These are phyloP conservation scores for Eimeria falciformis DNA, from an alignment of 169 alveolate species.

Conservation along the genomic window DNA sequence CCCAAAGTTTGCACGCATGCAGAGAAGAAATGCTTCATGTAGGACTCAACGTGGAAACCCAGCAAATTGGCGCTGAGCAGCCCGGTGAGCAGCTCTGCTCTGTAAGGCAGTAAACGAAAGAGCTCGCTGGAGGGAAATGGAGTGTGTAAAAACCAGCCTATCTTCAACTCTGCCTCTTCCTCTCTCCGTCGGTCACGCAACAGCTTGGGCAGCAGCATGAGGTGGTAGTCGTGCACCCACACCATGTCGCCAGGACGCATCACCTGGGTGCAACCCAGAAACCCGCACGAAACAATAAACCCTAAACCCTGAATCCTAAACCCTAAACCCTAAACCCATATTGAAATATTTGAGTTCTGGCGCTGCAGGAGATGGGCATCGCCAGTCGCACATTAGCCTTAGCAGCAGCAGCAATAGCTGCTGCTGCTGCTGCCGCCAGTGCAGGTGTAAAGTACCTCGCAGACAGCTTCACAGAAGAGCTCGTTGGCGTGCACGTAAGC, in stretches of 20 bases:
- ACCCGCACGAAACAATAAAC: too few relatives aligned
- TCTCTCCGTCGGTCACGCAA: conserved; percentile 87
- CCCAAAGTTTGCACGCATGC: conserved; percentile 92
- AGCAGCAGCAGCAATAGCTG: background rate
- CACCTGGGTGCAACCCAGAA: conserved; percentile 16
- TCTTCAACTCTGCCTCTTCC: background rate
- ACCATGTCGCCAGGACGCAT: conserved; percentile 38
- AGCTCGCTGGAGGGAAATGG: conserved; percentile 95
- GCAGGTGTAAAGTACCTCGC: conserved; percentile 1
- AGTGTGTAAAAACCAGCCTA: conserved; percentile 93
- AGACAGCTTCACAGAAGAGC: conserved; percentile 77
- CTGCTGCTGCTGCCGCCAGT: background rate
- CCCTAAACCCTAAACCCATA: too few relatives aligned
- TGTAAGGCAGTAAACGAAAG: conserved; percentile 89
- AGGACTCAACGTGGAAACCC: conserved; percentile 94
- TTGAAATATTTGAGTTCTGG: too few relatives aligned
- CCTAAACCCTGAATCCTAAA: too few relatives aligned
- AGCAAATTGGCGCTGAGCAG: conserved; percentile 93
- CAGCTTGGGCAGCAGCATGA: conserved; percentile 88
- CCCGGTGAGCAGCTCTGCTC: conserved; percentile 93
- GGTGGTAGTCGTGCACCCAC: conserved; percentile 83
- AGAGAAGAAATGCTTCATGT: conserved; percentile 82
- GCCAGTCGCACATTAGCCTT: too few relatives aligned
- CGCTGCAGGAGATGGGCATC: too few relatives aligned
- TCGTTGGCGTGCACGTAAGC: conserved; percentile 81